Evolutionary conservation across 495 filamentous ascomycete genomes (phyloP).

Genomic region (Thermochaetoides thermophila): DNA sequence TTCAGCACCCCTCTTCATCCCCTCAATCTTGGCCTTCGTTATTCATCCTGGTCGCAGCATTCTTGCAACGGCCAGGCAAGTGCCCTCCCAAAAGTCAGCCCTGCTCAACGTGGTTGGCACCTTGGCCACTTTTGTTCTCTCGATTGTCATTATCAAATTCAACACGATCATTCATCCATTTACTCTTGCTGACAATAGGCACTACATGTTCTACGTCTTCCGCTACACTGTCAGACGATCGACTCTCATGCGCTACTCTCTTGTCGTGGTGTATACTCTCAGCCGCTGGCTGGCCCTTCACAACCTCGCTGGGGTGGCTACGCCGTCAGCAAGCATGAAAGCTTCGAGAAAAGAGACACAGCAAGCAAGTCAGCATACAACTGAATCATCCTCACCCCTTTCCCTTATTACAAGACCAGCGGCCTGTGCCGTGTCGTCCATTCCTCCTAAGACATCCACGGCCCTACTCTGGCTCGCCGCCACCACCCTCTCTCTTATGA

Average conservation of each 20-base stretch:
- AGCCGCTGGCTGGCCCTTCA: slow-evolving; percentile 46
- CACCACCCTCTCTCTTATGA: slow-evolving; percentile 61
- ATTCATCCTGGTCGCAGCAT: neutral
- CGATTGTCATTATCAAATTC: slow-evolving; percentile 42
- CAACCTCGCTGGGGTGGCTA: slow-evolving; percentile 17
- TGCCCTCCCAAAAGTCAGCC: neutral
- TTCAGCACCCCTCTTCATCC: slow-evolving; percentile 61
- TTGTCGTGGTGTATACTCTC: slow-evolving; percentile 41
- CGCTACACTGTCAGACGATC: slow-evolving; percentile 60
- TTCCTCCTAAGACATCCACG: slow-evolving; percentile 21
- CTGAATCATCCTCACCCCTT: neutral
- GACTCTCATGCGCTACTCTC: slow-evolving; percentile 47
- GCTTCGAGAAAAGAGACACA: too few species aligned
- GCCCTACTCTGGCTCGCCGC: slow-evolving; percentile 54
- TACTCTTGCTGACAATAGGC: slow-evolving; percentile 88
- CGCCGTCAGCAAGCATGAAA: neutral
- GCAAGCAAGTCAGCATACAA: neutral
- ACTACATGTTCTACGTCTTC: slow-evolving; percentile 95
- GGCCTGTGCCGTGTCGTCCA: neutral
- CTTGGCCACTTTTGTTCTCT: slow-evolving; percentile 15
- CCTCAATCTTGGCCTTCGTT: slow-evolving; percentile 22
- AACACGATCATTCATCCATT: slow-evolving; percentile 96
- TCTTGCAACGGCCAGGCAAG: slow-evolving; percentile 2
- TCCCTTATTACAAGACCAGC: neutral
- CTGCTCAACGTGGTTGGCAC: slow-evolving; percentile 11